Percentiles rank a stretch among this genome's conserved stretches.
Evolutionary conservation across 148 eudicot species (phyloP).

Genomic region (Rhododendron kiyosumense): DNA sequence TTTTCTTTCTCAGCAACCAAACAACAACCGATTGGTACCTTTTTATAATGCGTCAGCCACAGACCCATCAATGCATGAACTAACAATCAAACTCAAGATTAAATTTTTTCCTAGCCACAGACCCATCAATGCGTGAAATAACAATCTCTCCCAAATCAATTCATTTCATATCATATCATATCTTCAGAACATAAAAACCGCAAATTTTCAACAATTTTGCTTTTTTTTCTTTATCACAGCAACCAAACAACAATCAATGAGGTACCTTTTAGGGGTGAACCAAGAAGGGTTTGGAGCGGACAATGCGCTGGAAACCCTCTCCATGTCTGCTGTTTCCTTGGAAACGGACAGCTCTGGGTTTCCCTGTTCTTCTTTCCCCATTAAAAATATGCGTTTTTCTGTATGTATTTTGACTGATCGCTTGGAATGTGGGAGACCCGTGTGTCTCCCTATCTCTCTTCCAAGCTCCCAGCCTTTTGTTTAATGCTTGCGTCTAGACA

Average conservation of each 20-base stretch:
- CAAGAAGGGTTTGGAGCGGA: slow-evolving; percentile 52
- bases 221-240: neutral
- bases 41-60: neutral
- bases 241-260: slow-evolving; percentile 5
- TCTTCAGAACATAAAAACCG: neutral
- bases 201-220: neutral
- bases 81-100: neutral
- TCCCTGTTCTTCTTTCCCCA: slow-evolving; percentile 28
- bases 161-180: neutral
- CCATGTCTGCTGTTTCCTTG: slow-evolving; percentile 31
- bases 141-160: neutral
- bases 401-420: neutral
- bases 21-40: neutral
- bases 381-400: neutral
- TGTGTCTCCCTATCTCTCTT: neutral
- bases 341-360: slow-evolving; percentile 21
- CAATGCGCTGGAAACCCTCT: neutral
- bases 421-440: neutral
- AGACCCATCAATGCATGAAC: neutral
- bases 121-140: neutral
- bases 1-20: neutral
- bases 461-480: neutral
- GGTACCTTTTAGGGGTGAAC: slow-evolving; percentile 76
- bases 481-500: neutral
- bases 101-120: neutral